phyloP scores from a whole-genome alignment of 2,329 filamentous ascomycete species.

The Lachnellula subtilissima region DNA sequence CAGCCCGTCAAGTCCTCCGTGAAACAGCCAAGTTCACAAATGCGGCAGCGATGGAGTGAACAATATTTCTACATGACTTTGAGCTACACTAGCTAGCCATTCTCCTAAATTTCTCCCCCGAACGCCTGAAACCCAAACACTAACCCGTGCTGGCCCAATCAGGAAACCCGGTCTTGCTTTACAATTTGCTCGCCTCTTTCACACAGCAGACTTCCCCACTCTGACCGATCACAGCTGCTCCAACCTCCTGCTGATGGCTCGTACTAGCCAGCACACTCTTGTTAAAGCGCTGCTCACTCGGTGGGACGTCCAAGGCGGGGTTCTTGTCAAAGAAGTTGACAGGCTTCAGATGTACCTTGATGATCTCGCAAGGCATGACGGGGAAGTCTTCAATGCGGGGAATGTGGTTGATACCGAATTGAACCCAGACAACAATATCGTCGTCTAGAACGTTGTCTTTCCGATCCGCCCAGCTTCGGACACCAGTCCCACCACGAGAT shows the following conservation, averaged over 20 bases:
- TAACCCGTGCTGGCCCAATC: neutral
- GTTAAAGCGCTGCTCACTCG: constrained; percentile 40
- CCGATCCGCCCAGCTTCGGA: constrained; percentile 50
- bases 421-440: constrained; percentile 54
- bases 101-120: constrained; percentile 12
- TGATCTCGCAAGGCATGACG: constrained; percentile 60
- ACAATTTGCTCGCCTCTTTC: constrained; percentile 23
- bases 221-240: constrained; percentile 17
- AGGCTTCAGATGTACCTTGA: constrained; percentile 45
- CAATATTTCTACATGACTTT: constrained; percentile 27
- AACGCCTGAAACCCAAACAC: constrained; percentile 8
- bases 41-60: constrained; percentile 14
- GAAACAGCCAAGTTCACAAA: neutral
- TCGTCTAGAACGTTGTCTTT: constrained; percentile 44
- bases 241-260: constrained; percentile 15
- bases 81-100: constrained; percentile 26
- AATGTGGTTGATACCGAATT: constrained; percentile 59
- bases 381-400: constrained; percentile 63
- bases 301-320: constrained; percentile 46
- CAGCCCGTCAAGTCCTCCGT: neutral
- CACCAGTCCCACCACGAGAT: constrained; percentile 47
- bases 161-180: neutral
- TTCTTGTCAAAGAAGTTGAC: constrained; percentile 50
- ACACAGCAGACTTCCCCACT: constrained; percentile 22
- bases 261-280: constrained; percentile 29